Percentiles rank a stretch among this genome's conserved stretches.
Conservation (phyloP, 139 green algal genomes). For the Dunaliella primolecta region DNA sequence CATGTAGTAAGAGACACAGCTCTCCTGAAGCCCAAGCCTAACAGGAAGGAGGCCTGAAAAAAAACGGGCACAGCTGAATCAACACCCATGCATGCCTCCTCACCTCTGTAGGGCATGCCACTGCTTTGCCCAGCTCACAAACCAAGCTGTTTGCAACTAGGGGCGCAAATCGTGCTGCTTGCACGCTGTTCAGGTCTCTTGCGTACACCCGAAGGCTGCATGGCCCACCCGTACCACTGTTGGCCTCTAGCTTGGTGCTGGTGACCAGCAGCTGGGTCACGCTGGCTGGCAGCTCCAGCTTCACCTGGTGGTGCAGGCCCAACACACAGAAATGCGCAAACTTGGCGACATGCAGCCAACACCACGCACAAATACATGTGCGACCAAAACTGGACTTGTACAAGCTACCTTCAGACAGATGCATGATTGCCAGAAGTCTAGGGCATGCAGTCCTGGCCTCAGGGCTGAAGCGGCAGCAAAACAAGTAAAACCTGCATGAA, state of each 20-base stretch:
- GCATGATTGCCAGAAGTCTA: no score
- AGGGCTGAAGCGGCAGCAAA: no score
- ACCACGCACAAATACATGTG: no score
- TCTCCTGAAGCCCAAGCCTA: no score
- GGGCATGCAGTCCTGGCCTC: no score
- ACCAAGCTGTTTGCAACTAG: neutral
- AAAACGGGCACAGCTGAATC: no score
- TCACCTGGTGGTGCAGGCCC: neutral
- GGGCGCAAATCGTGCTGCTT: neutral
- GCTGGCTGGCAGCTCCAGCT: conserved; percentile 2
- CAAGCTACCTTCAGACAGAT: no score
- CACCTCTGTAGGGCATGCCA: neutral
- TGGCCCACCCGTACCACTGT: neutral
- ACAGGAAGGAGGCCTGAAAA: no score
- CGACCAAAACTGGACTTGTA: no score
- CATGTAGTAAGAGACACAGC: no score
- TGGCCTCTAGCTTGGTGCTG: neutral
- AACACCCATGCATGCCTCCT: neutral
- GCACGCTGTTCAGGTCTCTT: neutral
- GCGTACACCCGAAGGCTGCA: neutral
- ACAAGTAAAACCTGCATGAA: no score
- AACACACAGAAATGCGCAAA: neutral
- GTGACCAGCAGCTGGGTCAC: conserved; percentile 7
- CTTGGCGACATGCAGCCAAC: no score
- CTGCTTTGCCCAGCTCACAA: neutral